Evolutionary conservation across 768 basidiomycete species (phyloP), one percentile per base, ranked within the genome.

Genomic region (Lentinula raphanica): DNA sequence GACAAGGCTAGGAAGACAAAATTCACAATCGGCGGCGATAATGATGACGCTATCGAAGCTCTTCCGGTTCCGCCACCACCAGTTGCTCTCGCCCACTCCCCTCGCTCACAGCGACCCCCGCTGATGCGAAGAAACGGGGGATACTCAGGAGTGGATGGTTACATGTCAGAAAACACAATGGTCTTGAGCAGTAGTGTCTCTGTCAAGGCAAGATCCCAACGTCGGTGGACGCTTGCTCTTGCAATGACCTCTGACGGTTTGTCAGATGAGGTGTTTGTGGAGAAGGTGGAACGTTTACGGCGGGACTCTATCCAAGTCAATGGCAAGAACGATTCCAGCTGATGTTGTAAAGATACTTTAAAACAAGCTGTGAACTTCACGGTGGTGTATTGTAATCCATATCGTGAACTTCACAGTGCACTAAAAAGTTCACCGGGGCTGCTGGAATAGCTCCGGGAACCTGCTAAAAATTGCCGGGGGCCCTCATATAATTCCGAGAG

Each of bases 191-290:
- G 36, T 53, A 25, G n/a, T n/a, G n/a, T 5, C 25, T 36, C 23
- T 23, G 23, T 27, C 25, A 15, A 38, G 13, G 51, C 51, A 53
- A 39, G 51, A 12, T 38, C 36, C 12, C 51, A 53, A 40, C 59
- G 71, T 36, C 68, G 70, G 9, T 76, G 72, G 74, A 78, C 73
- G 1, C 71, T 82, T 48, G 78, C 78, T 1, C 78, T 76, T 65
- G 80, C 77, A 15, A 76, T 83, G 59, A 79, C 74, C 27, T 77
- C 82, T 49, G 76, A 81, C 27, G 75, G 68, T 17, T 70, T 82
- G 49, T 73, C 80, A 2, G 80, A 84, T 64, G 81, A 81, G 61
- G 74, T 70, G 35, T 69, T 84, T 11, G 73, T 83, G 5, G 69
- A 76, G 49, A 72, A 72, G 48, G 70, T 84, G 25, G 82, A 84